A percentile compares a stretch with the other conserved stretches of the same genome.
These are phyloP conservation scores for Psilocybe sp. DNA, from an alignment of 768 basidiomycete genomes.

Conservation along the genomic window DNA sequence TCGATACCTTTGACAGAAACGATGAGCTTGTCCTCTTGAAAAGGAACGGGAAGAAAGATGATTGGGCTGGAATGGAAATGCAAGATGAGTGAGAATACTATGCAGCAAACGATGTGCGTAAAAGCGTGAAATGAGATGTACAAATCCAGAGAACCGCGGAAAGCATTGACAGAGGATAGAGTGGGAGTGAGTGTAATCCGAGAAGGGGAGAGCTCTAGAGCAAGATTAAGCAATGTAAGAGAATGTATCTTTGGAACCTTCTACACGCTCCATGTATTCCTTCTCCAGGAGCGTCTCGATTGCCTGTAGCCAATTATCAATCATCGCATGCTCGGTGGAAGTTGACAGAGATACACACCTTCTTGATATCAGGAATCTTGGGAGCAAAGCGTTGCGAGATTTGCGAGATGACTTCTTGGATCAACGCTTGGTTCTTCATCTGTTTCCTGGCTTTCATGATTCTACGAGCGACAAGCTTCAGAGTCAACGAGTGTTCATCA, in stretches of 20 bases:
- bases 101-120: neutral
- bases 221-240: constrained; percentile 63
- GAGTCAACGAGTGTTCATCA: neutral
- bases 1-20: too few relatives aligned
- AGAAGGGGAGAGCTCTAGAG: constrained; percentile 5
- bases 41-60: too few relatives aligned
- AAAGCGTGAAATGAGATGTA: neutral
- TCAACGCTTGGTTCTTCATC: constrained; percentile 90
- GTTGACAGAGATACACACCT: constrained; percentile 43
- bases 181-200: neutral
- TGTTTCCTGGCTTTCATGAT: constrained; percentile 96
- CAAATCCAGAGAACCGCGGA: neutral
- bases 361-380: constrained; percentile 95
- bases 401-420: constrained; percentile 88
- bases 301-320: constrained; percentile 43
- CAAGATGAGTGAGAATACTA: too few relatives aligned
- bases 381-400: constrained; percentile 87
- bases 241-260: constrained; percentile 87
- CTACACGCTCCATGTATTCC: constrained; percentile 95
- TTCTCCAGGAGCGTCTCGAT: constrained; percentile 93
- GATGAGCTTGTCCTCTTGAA: too few relatives aligned
- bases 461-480: constrained; percentile 31
- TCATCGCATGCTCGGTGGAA: constrained; percentile 9
- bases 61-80: too few relatives aligned
- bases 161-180: neutral